These are phyloP conservation scores for Mucor indicus DNA, from an alignment of 371 early-diverging fungal genomes.

Conservation along the genomic window DNA sequence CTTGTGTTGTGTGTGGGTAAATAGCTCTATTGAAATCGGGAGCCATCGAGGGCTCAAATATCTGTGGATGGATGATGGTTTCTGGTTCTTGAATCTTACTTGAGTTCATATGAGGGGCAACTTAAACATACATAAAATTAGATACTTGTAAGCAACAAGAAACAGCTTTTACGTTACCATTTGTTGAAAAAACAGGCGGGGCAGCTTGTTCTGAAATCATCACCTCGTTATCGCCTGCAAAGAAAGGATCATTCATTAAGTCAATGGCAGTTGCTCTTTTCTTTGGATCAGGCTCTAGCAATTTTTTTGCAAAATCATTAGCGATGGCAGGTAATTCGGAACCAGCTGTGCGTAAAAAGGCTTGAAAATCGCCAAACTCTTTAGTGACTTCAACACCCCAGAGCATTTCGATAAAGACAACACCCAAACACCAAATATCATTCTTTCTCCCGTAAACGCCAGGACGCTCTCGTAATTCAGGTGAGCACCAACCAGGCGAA, in stretches of 20 bases:
- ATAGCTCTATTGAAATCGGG: conserved; percentile 2
- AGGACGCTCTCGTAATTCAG: conserved; percentile 57
- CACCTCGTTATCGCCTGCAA: conserved; percentile 34
- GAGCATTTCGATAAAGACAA: conserved; percentile 71
- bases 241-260: conserved; percentile 65
- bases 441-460: conserved; percentile 65
- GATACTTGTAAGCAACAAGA: not conserved
- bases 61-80: not conserved
- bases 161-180: conserved; percentile 5
- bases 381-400: conserved; percentile 63
- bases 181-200: conserved; percentile 12
- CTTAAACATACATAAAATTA: not conserved
- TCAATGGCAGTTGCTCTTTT: conserved; percentile 69
- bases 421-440: conserved; percentile 77
- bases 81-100: not conserved
- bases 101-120: conserved; percentile 16
- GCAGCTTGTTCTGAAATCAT: conserved; percentile 14
- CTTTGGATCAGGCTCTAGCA: conserved; percentile 64
- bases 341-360: conserved; percentile 50
- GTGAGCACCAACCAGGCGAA: conserved; percentile 43
- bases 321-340: conserved; percentile 49
- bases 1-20: conserved; percentile 7
- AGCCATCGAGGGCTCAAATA: conserved; percentile 13
- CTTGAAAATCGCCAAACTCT: conserved; percentile 53
- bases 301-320: conserved; percentile 44